phyloP scores from a whole-genome alignment of 2,329 filamentous ascomycete genomes.

The Coniella vitis region DNA sequence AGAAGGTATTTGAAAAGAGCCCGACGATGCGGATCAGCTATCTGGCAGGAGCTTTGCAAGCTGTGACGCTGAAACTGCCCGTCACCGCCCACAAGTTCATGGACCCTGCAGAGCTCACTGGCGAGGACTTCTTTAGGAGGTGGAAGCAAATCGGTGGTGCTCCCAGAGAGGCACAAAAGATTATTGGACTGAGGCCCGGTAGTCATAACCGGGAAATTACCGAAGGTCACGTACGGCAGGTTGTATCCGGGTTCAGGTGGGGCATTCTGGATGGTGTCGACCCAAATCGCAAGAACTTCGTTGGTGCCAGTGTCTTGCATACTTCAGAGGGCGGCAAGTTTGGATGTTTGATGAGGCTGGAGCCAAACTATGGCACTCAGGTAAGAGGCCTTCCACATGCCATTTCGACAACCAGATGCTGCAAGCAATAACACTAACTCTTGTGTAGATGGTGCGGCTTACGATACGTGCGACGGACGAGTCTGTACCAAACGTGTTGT shows the following conservation, averaged over 20 bases:
- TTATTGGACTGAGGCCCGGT: constrained; percentile 62
- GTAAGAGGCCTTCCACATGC: constrained; percentile 46
- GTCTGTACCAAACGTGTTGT: constrained; percentile 68
- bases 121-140: constrained; percentile 96
- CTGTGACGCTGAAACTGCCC: constrained; percentile 83
- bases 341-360: constrained; percentile 85
- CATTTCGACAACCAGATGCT: background rate
- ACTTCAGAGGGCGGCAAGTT: constrained; percentile 82
- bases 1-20: constrained; percentile 70
- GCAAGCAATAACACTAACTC: constrained; percentile 17
- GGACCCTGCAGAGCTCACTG: constrained; percentile 78
- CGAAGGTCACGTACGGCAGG: constrained; percentile 61
- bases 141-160: constrained; percentile 97
- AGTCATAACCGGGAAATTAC: constrained; percentile 58
- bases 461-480: constrained; percentile 94
- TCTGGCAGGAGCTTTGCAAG: constrained; percentile 86
- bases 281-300: constrained; percentile 87
- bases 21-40: constrained; percentile 94
- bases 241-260: constrained; percentile 84
- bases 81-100: constrained; percentile 92
- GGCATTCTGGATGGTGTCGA: constrained; percentile 79
- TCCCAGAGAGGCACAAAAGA: constrained; percentile 78
- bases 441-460: constrained; percentile 78
- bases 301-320: constrained; percentile 82
- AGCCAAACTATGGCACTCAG: constrained; percentile 88